Evolutionary conservation across 2,329 filamentous ascomycete genomes (phyloP), one percentile per base, ranked within the genome.

Genomic region (Aspergillus ruber): DNA sequence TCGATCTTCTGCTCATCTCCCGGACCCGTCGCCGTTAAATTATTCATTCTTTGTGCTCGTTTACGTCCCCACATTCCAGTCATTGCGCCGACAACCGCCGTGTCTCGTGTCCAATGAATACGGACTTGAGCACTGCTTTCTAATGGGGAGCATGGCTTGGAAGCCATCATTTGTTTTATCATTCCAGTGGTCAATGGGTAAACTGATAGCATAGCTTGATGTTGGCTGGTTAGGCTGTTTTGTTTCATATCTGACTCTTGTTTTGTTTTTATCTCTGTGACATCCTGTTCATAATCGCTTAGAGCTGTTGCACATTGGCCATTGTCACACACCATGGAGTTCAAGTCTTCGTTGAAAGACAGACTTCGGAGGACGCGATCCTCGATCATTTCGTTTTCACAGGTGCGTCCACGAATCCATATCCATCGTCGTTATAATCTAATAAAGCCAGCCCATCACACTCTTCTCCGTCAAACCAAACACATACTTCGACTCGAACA

Each of bases 331-430:
- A 53, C 4, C 40, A 58, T 57, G 55, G 55, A 56, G 21, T 39
- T 39, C 8, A 42, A 51, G 12, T 42, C 47, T 29, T 39, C 46
- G 13, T 51, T 45, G 39, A 51, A 35, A 48, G 29, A 46, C 15
- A 25, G 42, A 23, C n/a, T 40, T 21, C 29, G 48, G 42, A 51
- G 48, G 41, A 56, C 49, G 42, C 49, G 54, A 17, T 43, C 46
- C 6, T 55, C 55, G 55, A 12, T 55, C 54, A 2, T 44, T 54
- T 33, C 41, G 8, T 53, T 57, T 10, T 46, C 51, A 17, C 55
- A 57, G 41, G 53, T 59, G 44, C 1, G 58, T 58, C 20, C 56
- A 61, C 45, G 64, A 59, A 43, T 3, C 3, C 2, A 36, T 2
- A 36, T 6, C 17, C n/a, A 17, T 9, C n/a, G 4, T 7, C 8